Conservation (phyloP, 2,329 filamentous ascomycete genomes). For the Hyphodiscus sp. region DNA sequence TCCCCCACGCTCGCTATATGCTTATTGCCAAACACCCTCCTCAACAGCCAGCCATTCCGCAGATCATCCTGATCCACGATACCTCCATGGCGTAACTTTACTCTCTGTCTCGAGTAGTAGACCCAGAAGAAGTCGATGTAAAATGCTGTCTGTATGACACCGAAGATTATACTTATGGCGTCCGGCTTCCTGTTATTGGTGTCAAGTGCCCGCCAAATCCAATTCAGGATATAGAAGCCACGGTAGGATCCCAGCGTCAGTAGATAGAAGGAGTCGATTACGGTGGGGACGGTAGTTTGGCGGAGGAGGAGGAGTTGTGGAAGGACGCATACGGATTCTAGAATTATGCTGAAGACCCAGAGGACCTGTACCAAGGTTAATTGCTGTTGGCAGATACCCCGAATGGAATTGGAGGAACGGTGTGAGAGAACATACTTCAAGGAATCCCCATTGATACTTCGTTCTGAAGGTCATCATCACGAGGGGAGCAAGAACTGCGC, state of each 20-base stretch:
- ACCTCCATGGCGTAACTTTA: slow-evolving; percentile 84
- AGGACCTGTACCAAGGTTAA: slow-evolving; percentile 48
- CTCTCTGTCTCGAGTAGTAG: slow-evolving; percentile 86
- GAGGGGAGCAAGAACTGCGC: slow-evolving; percentile 63
- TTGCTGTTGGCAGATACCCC: neutral
- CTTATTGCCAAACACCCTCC: slow-evolving; percentile 64
- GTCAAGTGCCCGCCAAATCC: slow-evolving; percentile 66
- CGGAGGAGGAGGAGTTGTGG: slow-evolving; percentile 87
- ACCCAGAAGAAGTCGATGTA: slow-evolving; percentile 97
- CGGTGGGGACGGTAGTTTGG: slow-evolving; percentile 91
- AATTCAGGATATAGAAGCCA: slow-evolving; percentile 84
- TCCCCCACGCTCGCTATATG: slow-evolving; percentile 44
- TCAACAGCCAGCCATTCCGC: slow-evolving; percentile 76
- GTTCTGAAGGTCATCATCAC: slow-evolving; percentile 61
- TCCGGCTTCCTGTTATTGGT: slow-evolving; percentile 56
- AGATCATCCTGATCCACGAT: slow-evolving; percentile 88
- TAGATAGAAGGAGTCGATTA: slow-evolving; percentile 96
- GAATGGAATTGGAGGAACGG: neutral
- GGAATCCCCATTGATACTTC: slow-evolving; percentile 41
- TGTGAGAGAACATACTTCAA: slow-evolving; percentile 37
- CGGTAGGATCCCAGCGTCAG: slow-evolving; percentile 82
- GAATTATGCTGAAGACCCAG: slow-evolving; percentile 84
- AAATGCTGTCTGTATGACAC: slow-evolving; percentile 79
- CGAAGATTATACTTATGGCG: slow-evolving; percentile 74
- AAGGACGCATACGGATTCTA: slow-evolving; percentile 85